Base-by-base conservation (phyloP, 2,329 filamentous ascomycete species). In the Neonectria punicea region DNA sequence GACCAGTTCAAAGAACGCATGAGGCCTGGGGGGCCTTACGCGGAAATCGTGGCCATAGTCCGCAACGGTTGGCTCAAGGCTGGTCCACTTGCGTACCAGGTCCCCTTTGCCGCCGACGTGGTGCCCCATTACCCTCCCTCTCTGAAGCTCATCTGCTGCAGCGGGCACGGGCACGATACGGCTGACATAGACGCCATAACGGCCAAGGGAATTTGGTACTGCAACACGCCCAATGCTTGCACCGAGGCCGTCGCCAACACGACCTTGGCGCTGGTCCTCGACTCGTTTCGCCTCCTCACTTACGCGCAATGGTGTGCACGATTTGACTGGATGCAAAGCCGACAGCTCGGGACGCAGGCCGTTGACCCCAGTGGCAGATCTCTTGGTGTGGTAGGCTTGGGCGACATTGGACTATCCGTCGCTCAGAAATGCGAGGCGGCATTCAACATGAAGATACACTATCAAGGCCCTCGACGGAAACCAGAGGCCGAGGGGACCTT, bases 1-100 rank as follows among this genome's bases (percentile, higher is more conserved):
- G 57, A 67, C 8, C 32, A 67, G 18, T 68, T 68, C 61, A 68
- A 64, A 11, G 32, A 67, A 22, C 66, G 66, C 22, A 30, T 68
- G 58, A 46, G 59, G 22, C 66, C 66, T 3, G 66, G 61, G 1
- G 66, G 66, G 0, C 63, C 57, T 10, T 68, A 68, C 41, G 50
- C 63, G n/a, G 61, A 65, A 8, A 58, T 68, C 20, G 66, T 67
- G 16, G 66, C 64, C 16, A 67, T 68, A 28, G 50, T 67, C 7
- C 66, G 66, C 22, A 64, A 61, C 22, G 66, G 66, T 11, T 68
- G 66, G 66, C 66, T 68, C 44, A 68, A 68, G 30, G 66, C 66
- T 16, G 63, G 66, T 18, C 64, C 66, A 20, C 57, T 68, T 9
- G 60, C 66, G 13, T 61, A 68, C 18, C 43, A 47, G 16, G 47